Conservation (phyloP, 192 early-diverging fungal species). For the Rhizophagus clarus region DNA sequence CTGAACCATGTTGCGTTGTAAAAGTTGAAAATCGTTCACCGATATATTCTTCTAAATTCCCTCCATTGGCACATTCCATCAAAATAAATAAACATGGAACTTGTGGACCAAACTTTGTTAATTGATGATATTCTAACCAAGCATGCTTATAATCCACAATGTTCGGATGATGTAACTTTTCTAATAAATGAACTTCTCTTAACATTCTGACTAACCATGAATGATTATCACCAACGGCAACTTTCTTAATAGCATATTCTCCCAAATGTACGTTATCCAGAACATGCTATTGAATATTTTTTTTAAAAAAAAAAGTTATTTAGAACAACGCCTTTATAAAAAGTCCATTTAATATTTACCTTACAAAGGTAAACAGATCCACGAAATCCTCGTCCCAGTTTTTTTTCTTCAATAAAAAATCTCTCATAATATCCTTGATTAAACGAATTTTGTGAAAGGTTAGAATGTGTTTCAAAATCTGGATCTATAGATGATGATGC, state of each 20-base stretch:
- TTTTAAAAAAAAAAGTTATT: background rate
- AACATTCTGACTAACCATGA: constrained; percentile 92
- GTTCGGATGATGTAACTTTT: constrained; percentile 87
- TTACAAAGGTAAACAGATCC: constrained; percentile 92
- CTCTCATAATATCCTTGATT: constrained; percentile 96
- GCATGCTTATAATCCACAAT: constrained; percentile 96
- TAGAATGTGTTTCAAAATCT: background rate
- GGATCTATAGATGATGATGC: constrained; percentile 29
- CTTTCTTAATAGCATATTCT: constrained; percentile 93
- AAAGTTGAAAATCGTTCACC: constrained; percentile 35
- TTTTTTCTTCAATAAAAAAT: constrained; percentile 87
- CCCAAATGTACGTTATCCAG: constrained; percentile 74
- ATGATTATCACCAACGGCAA: constrained; percentile 89
- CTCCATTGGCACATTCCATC: constrained; percentile 95
- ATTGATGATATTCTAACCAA: constrained; percentile 86
- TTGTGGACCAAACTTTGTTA: constrained; percentile 76
- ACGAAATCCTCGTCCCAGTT: constrained; percentile 87
- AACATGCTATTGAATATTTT: constrained; percentile 48
- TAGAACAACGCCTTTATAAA: constrained; percentile 59
- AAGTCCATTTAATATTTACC: constrained; percentile 65
- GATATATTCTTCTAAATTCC: constrained; percentile 94
- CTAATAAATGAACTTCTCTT: constrained; percentile 90
- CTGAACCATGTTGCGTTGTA: background rate
- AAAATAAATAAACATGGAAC: constrained; percentile 94
- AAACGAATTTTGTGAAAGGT: constrained; percentile 67